phyloP scores from a whole-genome alignment of 202 grass and related monocot species.

The Digitaria exilis region DNA sequence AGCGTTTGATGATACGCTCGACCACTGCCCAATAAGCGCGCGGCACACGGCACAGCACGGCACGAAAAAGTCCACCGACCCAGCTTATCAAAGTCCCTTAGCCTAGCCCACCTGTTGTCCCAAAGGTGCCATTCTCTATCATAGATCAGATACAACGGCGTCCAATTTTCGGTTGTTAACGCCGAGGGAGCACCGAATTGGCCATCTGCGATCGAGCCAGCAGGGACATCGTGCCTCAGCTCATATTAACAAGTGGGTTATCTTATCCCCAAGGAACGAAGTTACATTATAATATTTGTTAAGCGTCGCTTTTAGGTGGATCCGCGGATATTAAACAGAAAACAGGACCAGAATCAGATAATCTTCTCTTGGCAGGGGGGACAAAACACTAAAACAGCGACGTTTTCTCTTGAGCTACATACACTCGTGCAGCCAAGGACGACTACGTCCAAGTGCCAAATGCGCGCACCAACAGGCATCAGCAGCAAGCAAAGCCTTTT shows the following conservation, averaged over 20 bases:
- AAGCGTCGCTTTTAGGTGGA: background rate
- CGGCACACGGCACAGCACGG: background rate
- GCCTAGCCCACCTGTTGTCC: background rate
- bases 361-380: background rate
- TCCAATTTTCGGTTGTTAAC: background rate
- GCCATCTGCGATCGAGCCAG: conserved; percentile 1
- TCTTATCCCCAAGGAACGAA: background rate
- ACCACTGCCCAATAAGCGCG: background rate
- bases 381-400: background rate
- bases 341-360: background rate
- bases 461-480: background rate
- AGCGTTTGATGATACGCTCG: background rate
- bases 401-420: background rate
- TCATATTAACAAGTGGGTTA: background rate
- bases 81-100: background rate
- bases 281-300: background rate
- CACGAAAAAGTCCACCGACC: background rate
- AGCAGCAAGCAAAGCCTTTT: too few species aligned
- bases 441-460: background rate
- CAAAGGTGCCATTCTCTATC: background rate
- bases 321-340: background rate
- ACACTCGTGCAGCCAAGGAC: background rate
- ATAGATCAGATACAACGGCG: background rate
- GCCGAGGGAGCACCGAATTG: background rate
- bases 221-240: background rate